Percentiles rank a stretch among this genome's conserved stretches.
Conservation (phyloP, 768 basidiomycete species). For the Lentinula detonsa region DNA sequence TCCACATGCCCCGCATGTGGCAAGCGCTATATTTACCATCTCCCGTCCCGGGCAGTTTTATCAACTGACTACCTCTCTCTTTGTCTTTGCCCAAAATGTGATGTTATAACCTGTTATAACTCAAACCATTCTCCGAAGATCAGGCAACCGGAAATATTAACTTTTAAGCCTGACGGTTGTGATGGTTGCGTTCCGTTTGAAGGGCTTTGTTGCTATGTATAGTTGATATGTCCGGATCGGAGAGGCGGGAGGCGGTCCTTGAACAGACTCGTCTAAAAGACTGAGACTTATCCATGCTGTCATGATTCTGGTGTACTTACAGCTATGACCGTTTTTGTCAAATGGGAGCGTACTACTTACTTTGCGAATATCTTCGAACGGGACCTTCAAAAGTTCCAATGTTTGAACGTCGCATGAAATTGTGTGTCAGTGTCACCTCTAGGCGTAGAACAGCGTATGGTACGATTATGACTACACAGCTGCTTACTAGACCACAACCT, state of each 20-base stretch:
- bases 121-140: neutral
- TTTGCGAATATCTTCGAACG: too few species aligned
- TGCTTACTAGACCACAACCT: neutral
- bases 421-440: too few species aligned
- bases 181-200: neutral
- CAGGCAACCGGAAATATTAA: neutral
- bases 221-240: neutral
- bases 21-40: neutral
- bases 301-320: neutral
- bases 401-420: too few species aligned
- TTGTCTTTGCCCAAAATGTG: neutral
- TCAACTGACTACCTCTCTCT: neutral
- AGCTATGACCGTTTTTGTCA: neutral
- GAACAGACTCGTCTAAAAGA: neutral
- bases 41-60: neutral
- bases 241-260: neutral
- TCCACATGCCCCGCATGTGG: neutral
- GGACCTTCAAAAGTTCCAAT: too few species aligned
- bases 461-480: neutral
- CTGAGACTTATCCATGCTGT: too few species aligned
- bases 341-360: too few species aligned
- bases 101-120: neutral
- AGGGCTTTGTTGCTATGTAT: neutral
- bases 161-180: neutral
- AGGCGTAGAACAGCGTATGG: too few species aligned